These are phyloP conservation scores for Paramecium sexaurelia DNA, from an alignment of 73 alveolate genomes.

Conservation along the genomic window DNA sequence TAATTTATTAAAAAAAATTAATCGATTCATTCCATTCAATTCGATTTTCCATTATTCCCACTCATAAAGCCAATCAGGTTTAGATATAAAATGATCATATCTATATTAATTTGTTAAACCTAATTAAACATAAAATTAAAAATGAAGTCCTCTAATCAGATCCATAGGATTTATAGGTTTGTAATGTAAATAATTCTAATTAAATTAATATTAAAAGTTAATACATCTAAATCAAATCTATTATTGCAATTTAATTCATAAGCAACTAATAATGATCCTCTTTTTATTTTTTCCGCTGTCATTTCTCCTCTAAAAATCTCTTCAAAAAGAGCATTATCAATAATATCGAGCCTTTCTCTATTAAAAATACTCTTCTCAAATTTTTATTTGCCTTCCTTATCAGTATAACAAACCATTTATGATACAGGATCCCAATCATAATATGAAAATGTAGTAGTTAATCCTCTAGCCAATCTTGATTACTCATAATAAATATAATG, in stretches of 20 bases:
- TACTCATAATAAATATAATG: constrained; percentile 83
- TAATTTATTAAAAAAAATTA: constrained; percentile 29
- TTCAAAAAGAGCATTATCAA: constrained; percentile 80
- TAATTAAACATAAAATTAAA: constrained; percentile 67
- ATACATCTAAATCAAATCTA: constrained; percentile 84
- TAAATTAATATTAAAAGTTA: too few species aligned
- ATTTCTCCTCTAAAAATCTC: constrained; percentile 63
- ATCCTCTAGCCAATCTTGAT: constrained; percentile 82
- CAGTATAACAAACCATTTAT: constrained; percentile 86
- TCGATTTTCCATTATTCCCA: constrained; percentile 71
- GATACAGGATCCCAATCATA: constrained; percentile 80
- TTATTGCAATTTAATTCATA: constrained; percentile 74
- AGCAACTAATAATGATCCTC: constrained; percentile 78
- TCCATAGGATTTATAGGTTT: constrained; percentile 80
- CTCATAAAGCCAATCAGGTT: constrained; percentile 75
- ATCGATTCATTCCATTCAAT: constrained; percentile 60
- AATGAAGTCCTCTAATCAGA: constrained; percentile 77
- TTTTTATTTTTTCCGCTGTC: constrained; percentile 65
- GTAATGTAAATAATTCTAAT: constrained; percentile 78
- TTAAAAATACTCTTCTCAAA: constrained; percentile 79
- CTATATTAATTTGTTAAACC: constrained; percentile 81
- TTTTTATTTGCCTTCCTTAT: constrained; percentile 70
- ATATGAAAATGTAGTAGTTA: constrained; percentile 79
- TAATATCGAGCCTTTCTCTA: constrained; percentile 80
- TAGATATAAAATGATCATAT: constrained; percentile 78